Evolutionary conservation across 768 basidiomycete species (phyloP), one percentile per base, ranked within the genome.

Genomic region (Pulveroboletus sp.): DNA sequence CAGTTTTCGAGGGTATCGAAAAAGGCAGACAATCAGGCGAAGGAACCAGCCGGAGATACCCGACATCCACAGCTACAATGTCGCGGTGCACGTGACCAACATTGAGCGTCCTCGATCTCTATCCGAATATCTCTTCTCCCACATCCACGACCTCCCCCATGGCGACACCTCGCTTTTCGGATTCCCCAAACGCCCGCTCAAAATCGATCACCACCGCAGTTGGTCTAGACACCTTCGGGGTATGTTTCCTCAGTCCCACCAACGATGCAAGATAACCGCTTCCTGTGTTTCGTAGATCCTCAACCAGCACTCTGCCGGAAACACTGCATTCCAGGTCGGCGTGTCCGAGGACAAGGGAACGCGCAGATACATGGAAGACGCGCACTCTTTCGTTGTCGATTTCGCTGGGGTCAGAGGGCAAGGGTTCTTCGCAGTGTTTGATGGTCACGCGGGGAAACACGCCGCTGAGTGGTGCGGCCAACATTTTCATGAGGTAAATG

Each of bases 401-500:
- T 99, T 89, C 67, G 93, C 83, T 33, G 81, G 83, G 32, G 76
- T 98, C 17, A 82, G 86, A 39, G 96, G 96, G 0, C 96, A 99
- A 66, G 96, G 94, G 8, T 98, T 96, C 76, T 98, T 95, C 67
- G 95, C 95, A 6, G 83, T 99, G 39, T 99, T 98, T 61, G 96
- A 99, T 60, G 96, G 96, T 3, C 96, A 99, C 66, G 96, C 96
- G 1, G 96, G 96, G 15, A 98, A 95, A 67, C 91, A 97, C 61
- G 94, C 95, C 31, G 96, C 96, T 26, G 96, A 99, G 68, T 98
- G 95, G 94, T 98, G 96, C 69, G 96, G 96, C 38, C 76, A 79
- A 59, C 84, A 98, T 67, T 99, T 99, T 71, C 93, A 98, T 64
- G 84, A 93, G 76, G 93, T 86, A 65, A 51, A 62, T 46, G 8